A percentile compares a stretch with the other conserved stretches of the same genome.
phyloP scores from a whole-genome alignment of 2,329 filamentous ascomycete genomes.

The Cladobotryum protrusum region DNA sequence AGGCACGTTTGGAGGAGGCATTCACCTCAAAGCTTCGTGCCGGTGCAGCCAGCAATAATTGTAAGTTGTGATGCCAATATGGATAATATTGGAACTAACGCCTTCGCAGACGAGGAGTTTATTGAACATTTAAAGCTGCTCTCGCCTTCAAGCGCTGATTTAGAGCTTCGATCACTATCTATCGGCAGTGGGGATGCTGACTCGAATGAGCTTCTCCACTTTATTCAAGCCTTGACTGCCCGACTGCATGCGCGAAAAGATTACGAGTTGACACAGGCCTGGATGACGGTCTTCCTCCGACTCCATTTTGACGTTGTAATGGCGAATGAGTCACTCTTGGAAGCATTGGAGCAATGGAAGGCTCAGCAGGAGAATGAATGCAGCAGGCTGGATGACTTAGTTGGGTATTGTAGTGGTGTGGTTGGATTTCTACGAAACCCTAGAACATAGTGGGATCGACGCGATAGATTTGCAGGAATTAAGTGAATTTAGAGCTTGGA shows the following conservation, averaged over 20 bases:
- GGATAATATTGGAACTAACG: constrained; percentile 17
- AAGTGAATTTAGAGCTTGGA: neutral
- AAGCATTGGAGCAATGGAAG: constrained; percentile 63
- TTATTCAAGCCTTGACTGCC: constrained; percentile 72
- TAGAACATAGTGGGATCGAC: constrained; percentile 33
- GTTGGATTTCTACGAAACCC: constrained; percentile 70
- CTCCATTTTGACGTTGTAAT: constrained; percentile 60
- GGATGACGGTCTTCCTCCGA: constrained; percentile 91
- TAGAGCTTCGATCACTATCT: constrained; percentile 79
- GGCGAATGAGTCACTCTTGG: constrained; percentile 47
- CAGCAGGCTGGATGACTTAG: constrained; percentile 63
- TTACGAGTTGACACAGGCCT: constrained; percentile 91
- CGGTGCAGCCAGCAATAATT: constrained; percentile 52
- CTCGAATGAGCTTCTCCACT: constrained; percentile 67
- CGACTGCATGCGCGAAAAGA: constrained; percentile 65
- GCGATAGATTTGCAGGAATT: neutral
- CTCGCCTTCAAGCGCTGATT: constrained; percentile 76
- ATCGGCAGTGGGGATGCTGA: constrained; percentile 38
- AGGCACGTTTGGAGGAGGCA: constrained; percentile 48
- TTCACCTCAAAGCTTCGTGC: constrained; percentile 53
- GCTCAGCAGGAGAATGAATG: constrained; percentile 65
- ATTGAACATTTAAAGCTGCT: constrained; percentile 75
- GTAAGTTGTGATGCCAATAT: constrained; percentile 36
- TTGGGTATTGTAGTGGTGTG: constrained; percentile 84
- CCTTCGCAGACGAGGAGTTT: constrained; percentile 52